A percentile compares a stretch with the other conserved stretches of the same genome.
Conservation (phyloP, 306 rosid species). For the Quercus engelmannii region DNA sequence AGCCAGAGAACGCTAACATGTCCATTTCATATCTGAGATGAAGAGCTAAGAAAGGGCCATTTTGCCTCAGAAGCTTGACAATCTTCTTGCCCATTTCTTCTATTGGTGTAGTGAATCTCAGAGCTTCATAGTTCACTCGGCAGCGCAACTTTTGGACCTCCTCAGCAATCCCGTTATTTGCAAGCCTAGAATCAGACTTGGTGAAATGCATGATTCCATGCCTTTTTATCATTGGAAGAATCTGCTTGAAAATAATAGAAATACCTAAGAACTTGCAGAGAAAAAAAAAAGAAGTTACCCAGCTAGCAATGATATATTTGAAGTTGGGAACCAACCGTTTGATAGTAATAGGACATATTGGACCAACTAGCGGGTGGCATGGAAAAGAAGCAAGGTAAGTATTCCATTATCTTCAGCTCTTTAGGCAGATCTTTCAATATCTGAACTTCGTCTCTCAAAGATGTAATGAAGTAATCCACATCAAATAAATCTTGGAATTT, state of each 20-base stretch:
- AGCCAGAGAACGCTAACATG: conserved; percentile 95
- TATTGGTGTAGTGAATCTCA: conserved; percentile 75
- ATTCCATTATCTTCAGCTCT: conserved; percentile 52
- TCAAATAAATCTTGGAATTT: conserved; percentile 85
- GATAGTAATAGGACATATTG: conserved; percentile 61
- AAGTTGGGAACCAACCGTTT: conserved; percentile 44
- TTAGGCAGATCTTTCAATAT: conserved; percentile 71
- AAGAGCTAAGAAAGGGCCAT: conserved; percentile 86
- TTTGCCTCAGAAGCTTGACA: conserved; percentile 65
- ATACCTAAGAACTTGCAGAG: neutral
- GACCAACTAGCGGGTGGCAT: conserved; percentile 96
- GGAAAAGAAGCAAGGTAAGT: conserved; percentile 25
- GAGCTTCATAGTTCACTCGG: conserved; percentile 64
- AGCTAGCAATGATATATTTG: neutral
- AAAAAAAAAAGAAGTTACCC: neutral
- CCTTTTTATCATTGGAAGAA: conserved; percentile 68
- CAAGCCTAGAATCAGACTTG: conserved; percentile 77
- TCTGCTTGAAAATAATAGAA: conserved; percentile 31
- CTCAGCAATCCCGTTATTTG: conserved; percentile 61
- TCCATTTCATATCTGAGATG: conserved; percentile 99
- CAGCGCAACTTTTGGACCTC: conserved; percentile 83
- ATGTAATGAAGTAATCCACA: conserved; percentile 64
- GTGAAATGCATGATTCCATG: conserved; percentile 76
- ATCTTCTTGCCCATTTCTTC: conserved; percentile 72
- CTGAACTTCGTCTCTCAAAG: conserved; percentile 82